Percentiles rank a stretch among this genome's conserved stretches.
Evolutionary conservation across 2,329 filamentous ascomycete genomes (phyloP).

Genomic region (Moelleriella libera): DNA sequence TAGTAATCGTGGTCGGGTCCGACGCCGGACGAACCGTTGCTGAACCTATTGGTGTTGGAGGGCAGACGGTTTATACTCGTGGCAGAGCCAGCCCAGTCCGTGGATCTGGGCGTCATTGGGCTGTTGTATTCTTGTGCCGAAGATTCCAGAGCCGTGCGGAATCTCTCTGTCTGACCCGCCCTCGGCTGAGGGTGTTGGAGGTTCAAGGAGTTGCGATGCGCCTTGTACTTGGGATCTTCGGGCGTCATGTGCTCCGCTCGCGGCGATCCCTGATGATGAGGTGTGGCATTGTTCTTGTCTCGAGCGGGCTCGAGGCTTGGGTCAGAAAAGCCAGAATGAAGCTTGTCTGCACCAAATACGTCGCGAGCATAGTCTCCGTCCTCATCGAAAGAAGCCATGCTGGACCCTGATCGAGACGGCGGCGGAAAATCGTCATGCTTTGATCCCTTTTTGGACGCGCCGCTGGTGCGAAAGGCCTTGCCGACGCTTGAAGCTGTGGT

Average conservation of each 20-base stretch:
- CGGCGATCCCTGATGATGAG: constrained; percentile 14
- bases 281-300: constrained; percentile 6
- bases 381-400: constrained; percentile 51
- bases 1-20: constrained; percentile 27
- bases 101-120: constrained; percentile 43
- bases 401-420: constrained; percentile 66
- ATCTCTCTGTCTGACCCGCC: constrained; percentile 58
- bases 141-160: constrained; percentile 59
- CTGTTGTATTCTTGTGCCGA: constrained; percentile 55
- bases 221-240: constrained; percentile 68
- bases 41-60: constrained; percentile 31
- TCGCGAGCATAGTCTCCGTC: constrained; percentile 37
- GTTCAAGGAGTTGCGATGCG: constrained; percentile 67
- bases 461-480: constrained; percentile 59
- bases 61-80: constrained; percentile 42
- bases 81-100: constrained; percentile 48
- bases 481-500: constrained; percentile 83
- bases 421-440: constrained; percentile 43
- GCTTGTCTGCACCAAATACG: constrained; percentile 45
- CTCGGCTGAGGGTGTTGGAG: constrained; percentile 68
- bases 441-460: constrained; percentile 38
- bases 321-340: constrained; percentile 42
- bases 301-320: constrained; percentile 23
- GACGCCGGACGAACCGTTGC: constrained; percentile 24
- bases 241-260: constrained; percentile 38